phyloP scores from a whole-genome alignment of 2,329 filamentous ascomycete genomes.

The Botrytis paeoniae region DNA sequence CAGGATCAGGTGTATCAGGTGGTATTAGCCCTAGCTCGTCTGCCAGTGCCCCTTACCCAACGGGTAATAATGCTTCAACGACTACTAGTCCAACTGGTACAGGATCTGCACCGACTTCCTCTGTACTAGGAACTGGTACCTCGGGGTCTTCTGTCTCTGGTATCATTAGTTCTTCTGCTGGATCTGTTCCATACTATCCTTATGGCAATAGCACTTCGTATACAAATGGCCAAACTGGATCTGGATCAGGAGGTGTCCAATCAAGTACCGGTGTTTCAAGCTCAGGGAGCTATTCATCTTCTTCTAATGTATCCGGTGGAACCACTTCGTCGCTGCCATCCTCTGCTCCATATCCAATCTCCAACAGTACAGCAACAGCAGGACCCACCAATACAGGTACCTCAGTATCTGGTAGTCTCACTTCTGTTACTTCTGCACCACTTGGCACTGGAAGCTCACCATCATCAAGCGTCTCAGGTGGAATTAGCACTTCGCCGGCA shows the following conservation, averaged over 20 bases:
- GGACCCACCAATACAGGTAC: slow-evolving; percentile 18
- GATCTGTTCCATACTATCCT: slow-evolving; percentile 21
- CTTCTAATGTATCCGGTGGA: slow-evolving; percentile 2
- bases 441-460: background rate
- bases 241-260: background rate
- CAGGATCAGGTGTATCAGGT: slow-evolving; percentile 3
- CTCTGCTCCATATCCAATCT: slow-evolving; percentile 22
- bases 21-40: slow-evolving; percentile 3
- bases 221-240: background rate
- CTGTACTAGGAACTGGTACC: slow-evolving; percentile 19
- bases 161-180: slow-evolving; percentile 10
- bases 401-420: background rate
- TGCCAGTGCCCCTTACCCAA: slow-evolving; percentile 18
- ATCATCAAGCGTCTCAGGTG: slow-evolving; percentile 18
- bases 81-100: slow-evolving; percentile 19
- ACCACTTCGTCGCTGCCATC: slow-evolving; percentile 10
- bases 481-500: slow-evolving; percentile 11
- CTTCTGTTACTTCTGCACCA: background rate
- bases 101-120: slow-evolving; percentile 9
- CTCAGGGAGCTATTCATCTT: background rate
- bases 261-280: slow-evolving; percentile 3
- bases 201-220: slow-evolving; percentile 11
- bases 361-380: slow-evolving; percentile 18
- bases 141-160: slow-evolving; percentile 19
- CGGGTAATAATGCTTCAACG: slow-evolving; percentile 18